Evolutionary conservation across 1,284 basidiomycete species (phyloP), one percentile per base, ranked within the genome.

Genomic region (Hemileia vastatrix): DNA sequence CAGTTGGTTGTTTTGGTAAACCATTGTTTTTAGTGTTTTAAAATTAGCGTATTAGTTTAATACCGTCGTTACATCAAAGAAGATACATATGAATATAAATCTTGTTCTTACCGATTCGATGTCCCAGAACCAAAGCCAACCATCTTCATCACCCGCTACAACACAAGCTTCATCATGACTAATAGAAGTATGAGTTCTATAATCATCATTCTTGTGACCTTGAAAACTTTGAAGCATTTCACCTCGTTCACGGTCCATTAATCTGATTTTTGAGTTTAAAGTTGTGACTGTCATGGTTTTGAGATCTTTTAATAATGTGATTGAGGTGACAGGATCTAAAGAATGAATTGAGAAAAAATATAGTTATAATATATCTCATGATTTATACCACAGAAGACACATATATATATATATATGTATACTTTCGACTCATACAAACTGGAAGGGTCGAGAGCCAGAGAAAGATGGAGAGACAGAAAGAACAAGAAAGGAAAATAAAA

Each of bases 141-240:
- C 95, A 3, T 85, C 81, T 75, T 96, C 93, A 73, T 97, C 95
- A 3, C 94, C 94, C 47, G 83, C 85, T 1, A 96, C 73, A 2
- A 97, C 84, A 15, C 78, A 83, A 0, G 86, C 86, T 76, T 97
- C 94, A 1, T 81, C 86, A 52, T 56, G 82, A 5, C 86, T 86
- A 70, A 97, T 90, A 64, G 84, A 85, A n/a, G 87, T 84, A 19
- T 86, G 85, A 70, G 85, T 87, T 18, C 90, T 83, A 74, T 92
- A 92, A 8, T 83, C 81, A 18, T 80, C 78, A 68, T 90, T 87
- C 11, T 76, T 73, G 72, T 94, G 89, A 0, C 90, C 90, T 13
- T 77, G 80, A 74, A 93, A 95, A 32, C 86, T 83, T 72, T 95
- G 92, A 32, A 99, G 80, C 76, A 88, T 79, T 68, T 86, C 86